Percentiles rank a stretch among this genome's conserved stretches.
These are phyloP conservation scores for Fusarium marasasianum DNA, from an alignment of 2,329 filamentous ascomycete genomes.

Conservation along the genomic window DNA sequence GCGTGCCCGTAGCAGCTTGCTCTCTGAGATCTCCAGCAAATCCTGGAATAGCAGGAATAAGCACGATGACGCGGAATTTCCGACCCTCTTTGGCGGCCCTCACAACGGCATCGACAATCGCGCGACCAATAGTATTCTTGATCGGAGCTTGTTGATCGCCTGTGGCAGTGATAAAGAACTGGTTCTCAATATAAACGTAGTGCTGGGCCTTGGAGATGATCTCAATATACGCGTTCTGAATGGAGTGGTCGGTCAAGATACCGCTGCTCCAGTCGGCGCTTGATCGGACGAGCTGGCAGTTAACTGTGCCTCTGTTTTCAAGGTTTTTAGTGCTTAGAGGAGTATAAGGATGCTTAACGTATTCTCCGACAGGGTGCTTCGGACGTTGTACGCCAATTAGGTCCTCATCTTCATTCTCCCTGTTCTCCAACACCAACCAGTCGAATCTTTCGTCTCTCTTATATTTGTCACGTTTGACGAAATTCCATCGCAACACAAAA, in stretches of 20 bases:
- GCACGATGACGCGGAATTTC: constrained; percentile 89
- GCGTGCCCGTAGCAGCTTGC: constrained; percentile 83
- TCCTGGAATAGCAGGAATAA: constrained; percentile 92
- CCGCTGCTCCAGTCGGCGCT: constrained; percentile 95
- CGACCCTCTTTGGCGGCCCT: constrained; percentile 81
- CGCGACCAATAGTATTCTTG: constrained; percentile 85
- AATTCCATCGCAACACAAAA: constrained; percentile 95
- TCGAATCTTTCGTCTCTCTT: constrained; percentile 86
- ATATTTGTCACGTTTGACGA: constrained; percentile 96
- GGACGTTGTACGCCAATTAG: constrained; percentile 88
- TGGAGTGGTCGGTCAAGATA: constrained; percentile 83
- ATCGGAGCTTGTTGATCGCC: constrained; percentile 87
- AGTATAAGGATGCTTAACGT: constrained; percentile 80
- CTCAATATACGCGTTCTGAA: constrained; percentile 87
- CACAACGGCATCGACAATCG: constrained; percentile 91
- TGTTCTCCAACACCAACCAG: constrained; percentile 83
- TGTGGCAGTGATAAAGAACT: constrained; percentile 97
- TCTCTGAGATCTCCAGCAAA: constrained; percentile 92
- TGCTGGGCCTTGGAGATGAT: constrained; percentile 89
- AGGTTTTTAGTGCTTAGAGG: constrained; percentile 73
- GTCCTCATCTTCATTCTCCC: constrained; percentile 82
- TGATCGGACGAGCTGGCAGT: constrained; percentile 87
- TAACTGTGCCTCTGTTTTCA: constrained; percentile 75
- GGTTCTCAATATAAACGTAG: constrained; percentile 97
- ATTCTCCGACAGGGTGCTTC: constrained; percentile 88